phyloP scores from a whole-genome alignment of 768 basidiomycete species.

The Leccinum obscurum region DNA sequence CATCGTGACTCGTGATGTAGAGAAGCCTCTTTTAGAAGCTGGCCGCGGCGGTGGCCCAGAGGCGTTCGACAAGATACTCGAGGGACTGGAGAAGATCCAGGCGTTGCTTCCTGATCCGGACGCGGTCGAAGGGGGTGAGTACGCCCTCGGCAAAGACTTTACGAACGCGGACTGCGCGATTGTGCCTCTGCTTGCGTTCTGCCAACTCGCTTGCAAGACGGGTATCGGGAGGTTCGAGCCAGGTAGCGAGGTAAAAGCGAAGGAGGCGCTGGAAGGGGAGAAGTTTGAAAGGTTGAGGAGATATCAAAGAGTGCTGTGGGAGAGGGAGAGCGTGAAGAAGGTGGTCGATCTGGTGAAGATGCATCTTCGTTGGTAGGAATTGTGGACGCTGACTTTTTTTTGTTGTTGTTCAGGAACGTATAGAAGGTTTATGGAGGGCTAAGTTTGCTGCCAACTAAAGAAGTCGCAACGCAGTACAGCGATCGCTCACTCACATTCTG shows the following conservation, averaged over 20 bases:
- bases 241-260: slow-evolving; percentile 46
- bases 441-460: not conserved
- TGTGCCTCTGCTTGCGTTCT: slow-evolving; percentile 46
- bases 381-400: not conserved
- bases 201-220: slow-evolving; percentile 42
- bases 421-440: not conserved
- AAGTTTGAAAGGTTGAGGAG: slow-evolving; percentile 49
- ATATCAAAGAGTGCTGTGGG: slow-evolving; percentile 48
- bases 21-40: not conserved
- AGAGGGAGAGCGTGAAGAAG: slow-evolving; percentile 30
- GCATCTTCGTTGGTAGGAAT: not conserved
- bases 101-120: slow-evolving; percentile 36
- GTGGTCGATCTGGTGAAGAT: slow-evolving; percentile 9
- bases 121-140: slow-evolving; percentile 39
- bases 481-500: no score
- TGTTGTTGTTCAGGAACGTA: slow-evolving; percentile 3
- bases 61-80: not conserved
- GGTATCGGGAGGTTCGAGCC: slow-evolving; percentile 51
- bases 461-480: no score
- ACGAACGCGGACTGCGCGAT: slow-evolving; percentile 61
- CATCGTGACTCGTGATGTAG: not conserved
- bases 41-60: not conserved
- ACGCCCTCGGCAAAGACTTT: slow-evolving; percentile 42
- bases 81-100: slow-evolving; percentile 11
- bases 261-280: slow-evolving; percentile 40